Conservation (phyloP, 1,284 basidiomycete genomes). For the Ustilago curta region DNA sequence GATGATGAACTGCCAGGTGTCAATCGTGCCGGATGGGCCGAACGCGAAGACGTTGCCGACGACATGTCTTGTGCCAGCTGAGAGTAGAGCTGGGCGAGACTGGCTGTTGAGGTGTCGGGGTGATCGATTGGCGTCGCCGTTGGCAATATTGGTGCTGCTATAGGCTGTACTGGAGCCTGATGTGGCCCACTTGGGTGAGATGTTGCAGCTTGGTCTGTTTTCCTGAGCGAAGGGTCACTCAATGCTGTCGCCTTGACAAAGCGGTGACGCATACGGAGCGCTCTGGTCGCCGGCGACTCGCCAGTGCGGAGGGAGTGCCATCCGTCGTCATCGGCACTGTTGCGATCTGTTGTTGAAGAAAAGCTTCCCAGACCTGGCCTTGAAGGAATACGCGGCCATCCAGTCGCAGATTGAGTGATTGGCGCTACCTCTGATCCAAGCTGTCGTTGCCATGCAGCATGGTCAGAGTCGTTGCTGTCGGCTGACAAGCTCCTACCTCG, state of each 20-base stretch:
- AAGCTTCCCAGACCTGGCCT: conserved; percentile 25
- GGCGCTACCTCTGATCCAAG: background rate
- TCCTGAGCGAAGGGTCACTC: conserved; percentile 22
- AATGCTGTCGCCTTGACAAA: conserved; percentile 36
- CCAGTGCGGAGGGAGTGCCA: conserved; percentile 23
- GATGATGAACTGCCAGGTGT: background rate
- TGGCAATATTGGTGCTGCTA: background rate
- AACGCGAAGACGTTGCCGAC: too few relatives aligned
- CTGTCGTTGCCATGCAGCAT: conserved; percentile 3
- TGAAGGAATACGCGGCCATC: background rate
- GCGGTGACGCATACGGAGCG: conserved; percentile 24
- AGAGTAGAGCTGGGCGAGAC: conserved; percentile 30
- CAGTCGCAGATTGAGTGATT: background rate
- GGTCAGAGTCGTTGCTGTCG: background rate
- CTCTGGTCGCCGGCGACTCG: conserved; percentile 7
- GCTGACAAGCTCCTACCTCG: conserved; percentile 12
- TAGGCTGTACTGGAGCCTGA: too few relatives aligned
- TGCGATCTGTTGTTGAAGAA: background rate
- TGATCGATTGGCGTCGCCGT: background rate
- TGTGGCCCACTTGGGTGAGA: background rate
- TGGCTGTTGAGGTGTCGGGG: background rate
- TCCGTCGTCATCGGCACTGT: background rate
- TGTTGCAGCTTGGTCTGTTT: background rate
- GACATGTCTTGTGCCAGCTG: conserved; percentile 20
- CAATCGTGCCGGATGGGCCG: background rate